These are phyloP conservation scores for Amaranthus cruentus DNA, from an alignment of 148 eudicot species.

Conservation along the genomic window DNA sequence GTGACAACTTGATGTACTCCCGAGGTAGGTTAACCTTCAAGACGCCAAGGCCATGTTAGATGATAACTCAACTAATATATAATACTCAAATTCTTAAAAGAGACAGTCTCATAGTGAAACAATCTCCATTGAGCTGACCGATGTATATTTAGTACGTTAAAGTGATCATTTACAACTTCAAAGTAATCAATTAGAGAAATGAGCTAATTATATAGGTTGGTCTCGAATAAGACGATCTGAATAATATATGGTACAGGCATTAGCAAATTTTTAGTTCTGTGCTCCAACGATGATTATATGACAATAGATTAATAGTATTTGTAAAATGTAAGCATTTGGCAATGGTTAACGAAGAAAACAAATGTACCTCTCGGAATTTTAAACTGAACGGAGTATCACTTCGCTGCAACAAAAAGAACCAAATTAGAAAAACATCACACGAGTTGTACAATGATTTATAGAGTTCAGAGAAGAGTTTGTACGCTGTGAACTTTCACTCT, in stretches of 20 bases:
- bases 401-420: constrained; percentile 44
- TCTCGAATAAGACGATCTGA: too few species aligned
- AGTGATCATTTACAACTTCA: too few species aligned
- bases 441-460: neutral
- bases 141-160: too few species aligned
- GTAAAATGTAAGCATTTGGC: neutral
- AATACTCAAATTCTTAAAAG: neutral
- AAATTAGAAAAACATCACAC: constrained; percentile 1
- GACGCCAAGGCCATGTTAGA: constrained; percentile 2
- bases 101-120: too few species aligned
- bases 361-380: constrained; percentile 61
- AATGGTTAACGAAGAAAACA: constrained; percentile 6
- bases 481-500: constrained; percentile 76
- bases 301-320: neutral
- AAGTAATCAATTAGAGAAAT: too few species aligned
- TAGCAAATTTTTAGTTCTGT: too few species aligned
- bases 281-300: neutral
- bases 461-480: constrained; percentile 15
- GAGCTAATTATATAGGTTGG: neutral
- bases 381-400: constrained; percentile 31
- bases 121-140: too few species aligned
- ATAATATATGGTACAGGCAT: too few species aligned
- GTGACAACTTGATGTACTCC: constrained; percentile 78
- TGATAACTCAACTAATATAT: neutral
- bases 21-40: constrained; percentile 77